Percentiles rank a stretch among this genome's conserved stretches.
Evolutionary conservation across 176 grass and related monocot species (phyloP).

Genomic region (Themeda triandra): DNA sequence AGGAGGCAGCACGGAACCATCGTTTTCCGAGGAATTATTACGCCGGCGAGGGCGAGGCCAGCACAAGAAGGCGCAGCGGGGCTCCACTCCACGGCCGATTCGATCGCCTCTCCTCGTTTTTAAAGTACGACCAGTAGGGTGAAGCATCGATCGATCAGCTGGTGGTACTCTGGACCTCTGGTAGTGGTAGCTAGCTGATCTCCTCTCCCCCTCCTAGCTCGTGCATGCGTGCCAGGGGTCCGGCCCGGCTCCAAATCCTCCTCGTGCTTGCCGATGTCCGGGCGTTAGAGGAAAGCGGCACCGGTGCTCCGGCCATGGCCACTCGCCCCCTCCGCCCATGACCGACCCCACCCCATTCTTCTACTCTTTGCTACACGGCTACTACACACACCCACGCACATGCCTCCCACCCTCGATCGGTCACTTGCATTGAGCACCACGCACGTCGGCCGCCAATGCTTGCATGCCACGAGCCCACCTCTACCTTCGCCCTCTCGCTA

Average conservation of each 20-base stretch:
- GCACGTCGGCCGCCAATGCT: not conserved
- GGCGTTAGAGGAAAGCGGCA: slow-evolving; percentile 46
- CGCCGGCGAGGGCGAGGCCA: not conserved
- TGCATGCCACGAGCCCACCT: not conserved
- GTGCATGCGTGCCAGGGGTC: not conserved
- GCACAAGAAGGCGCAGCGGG: not conserved
- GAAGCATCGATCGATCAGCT: not conserved
- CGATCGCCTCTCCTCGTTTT: slow-evolving; percentile 1
- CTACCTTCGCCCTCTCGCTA: not conserved
- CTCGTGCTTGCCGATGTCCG: slow-evolving; percentile 74
- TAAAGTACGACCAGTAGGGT: not conserved
- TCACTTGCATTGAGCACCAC: not conserved
- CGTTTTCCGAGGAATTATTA: slow-evolving; percentile 31
- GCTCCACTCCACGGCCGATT: not conserved
- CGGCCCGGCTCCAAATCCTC: slow-evolving; percentile 18
- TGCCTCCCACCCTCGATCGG: not conserved
- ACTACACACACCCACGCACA: not conserved
- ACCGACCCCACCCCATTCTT: slow-evolving; percentile 6
- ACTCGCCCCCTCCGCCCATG: slow-evolving; percentile 34
- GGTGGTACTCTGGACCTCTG: not conserved
- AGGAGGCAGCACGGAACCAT: slow-evolving; percentile 32
- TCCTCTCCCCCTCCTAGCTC: too few species aligned
- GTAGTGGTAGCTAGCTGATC: not conserved
- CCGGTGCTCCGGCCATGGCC: slow-evolving; percentile 52
- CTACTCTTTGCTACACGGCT: not conserved